Percentiles rank a stretch among this genome's conserved stretches.
Evolutionary conservation across 768 basidiomycete genomes (phyloP).

Genomic region (Cantharellus cinnabarinus): DNA sequence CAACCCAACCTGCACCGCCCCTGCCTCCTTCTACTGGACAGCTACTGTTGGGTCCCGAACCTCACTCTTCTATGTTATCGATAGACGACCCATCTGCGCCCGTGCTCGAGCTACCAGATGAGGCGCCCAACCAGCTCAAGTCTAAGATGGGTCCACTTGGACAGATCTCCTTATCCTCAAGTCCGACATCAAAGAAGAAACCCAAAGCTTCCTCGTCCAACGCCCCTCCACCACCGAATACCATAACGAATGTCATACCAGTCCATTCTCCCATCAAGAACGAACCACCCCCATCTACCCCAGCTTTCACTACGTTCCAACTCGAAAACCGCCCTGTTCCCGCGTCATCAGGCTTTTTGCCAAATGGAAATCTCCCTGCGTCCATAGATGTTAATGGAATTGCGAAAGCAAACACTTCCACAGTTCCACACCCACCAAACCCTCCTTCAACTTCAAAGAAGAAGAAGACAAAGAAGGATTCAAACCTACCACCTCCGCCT

Average conservation of each 20-base stretch:
- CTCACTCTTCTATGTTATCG: not conserved
- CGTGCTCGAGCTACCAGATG: slow-evolving; percentile 32
- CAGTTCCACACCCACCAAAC: not conserved
- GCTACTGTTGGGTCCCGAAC: not conserved
- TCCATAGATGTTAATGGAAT: not conserved
- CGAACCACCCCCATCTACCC: too few relatives aligned
- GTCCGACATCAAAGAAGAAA: not conserved
- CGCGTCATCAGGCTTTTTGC: too few relatives aligned
- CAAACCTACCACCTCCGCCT: not conserved
- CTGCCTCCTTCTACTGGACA: not conserved
- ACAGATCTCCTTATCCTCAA: slow-evolving; percentile 34
- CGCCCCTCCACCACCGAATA: too few relatives aligned
- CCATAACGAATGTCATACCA: too few relatives aligned
- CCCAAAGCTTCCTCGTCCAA: not conserved
- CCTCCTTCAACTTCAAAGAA: not conserved
- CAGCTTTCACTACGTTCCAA: too few relatives aligned
- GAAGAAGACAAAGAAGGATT: not conserved
- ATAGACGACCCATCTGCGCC: slow-evolving; percentile 16
- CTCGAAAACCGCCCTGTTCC: too few relatives aligned
- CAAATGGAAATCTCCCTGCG: too few relatives aligned
- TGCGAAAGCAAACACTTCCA: not conserved
- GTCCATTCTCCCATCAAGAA: too few relatives aligned
- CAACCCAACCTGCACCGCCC: not conserved
- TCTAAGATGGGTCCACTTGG: slow-evolving; percentile 63
- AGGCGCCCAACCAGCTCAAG: slow-evolving; percentile 34